Conservation (phyloP, 805 yeast species). For the Myxozyma melibiosi region DNA sequence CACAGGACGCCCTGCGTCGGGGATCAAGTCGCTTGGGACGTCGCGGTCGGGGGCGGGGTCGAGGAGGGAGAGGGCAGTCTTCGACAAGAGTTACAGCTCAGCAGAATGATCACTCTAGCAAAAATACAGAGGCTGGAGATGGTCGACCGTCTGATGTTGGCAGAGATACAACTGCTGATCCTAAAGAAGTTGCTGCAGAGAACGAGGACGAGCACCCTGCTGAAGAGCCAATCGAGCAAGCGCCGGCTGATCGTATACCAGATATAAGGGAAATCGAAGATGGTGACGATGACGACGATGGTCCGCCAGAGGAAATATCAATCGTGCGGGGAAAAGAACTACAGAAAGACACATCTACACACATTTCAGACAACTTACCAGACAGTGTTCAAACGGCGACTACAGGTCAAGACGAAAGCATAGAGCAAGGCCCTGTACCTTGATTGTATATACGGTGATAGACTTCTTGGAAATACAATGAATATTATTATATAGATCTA, state of each 20-base stretch:
- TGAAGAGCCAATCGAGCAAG: background rate
- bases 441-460: too few relatives aligned
- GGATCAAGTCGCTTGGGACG: conserved; percentile 3
- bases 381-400: too few relatives aligned
- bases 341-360: too few relatives aligned
- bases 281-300: background rate
- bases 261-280: background rate
- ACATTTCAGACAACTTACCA: too few relatives aligned
- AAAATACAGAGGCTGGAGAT: background rate
- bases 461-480: too few relatives aligned
- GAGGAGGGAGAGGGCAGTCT: background rate
- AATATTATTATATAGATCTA: too few relatives aligned
- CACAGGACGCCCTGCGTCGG: conserved; percentile 12
- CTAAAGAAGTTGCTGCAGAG: background rate
- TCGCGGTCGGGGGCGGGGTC: conserved; percentile 9
- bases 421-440: too few relatives aligned
- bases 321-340: background rate
- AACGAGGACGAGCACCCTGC: background rate
- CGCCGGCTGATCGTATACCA: too few relatives aligned
- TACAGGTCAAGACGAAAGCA: too few relatives aligned
- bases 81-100: background rate
- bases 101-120: background rate
- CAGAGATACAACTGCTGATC: background rate
- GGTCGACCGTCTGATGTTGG: background rate
- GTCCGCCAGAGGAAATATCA: conserved; percentile 5